Conservation (phyloP, 305 asterid species). For the Fraxinus nigra region DNA sequence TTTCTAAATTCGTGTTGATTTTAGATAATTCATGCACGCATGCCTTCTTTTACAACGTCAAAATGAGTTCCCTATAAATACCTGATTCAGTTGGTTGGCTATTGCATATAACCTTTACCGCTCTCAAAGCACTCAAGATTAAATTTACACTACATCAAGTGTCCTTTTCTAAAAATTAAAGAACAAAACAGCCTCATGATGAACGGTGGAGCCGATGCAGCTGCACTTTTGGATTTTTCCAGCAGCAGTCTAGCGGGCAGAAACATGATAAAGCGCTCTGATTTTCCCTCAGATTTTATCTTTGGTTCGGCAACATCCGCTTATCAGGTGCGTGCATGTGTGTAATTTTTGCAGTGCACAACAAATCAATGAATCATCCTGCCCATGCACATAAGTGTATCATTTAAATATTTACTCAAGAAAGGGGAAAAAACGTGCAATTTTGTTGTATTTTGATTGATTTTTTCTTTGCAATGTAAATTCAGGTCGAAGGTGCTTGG, state of each 20-base stretch:
- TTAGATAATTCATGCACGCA: too few relatives aligned
- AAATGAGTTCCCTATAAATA: too few relatives aligned
- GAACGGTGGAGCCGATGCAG: background rate
- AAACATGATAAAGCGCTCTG: background rate
- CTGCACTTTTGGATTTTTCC: too few relatives aligned
- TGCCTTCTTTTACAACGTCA: too few relatives aligned
- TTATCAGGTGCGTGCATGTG: background rate
- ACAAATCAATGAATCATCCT: too few relatives aligned
- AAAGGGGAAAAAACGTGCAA: too few relatives aligned
- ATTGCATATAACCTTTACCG: too few relatives aligned
- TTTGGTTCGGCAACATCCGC: background rate
- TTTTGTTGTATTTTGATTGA: background rate
- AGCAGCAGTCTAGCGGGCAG: too few relatives aligned
- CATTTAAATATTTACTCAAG: too few relatives aligned
- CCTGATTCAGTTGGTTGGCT: background rate
- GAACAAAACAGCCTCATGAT: background rate
- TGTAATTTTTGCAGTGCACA: background rate
- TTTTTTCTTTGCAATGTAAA: background rate
- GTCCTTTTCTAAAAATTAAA: background rate
- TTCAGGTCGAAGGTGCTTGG: constrained; percentile 20
- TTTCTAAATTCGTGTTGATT: too few relatives aligned
- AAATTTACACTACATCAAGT: background rate
- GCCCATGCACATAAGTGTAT: too few relatives aligned
- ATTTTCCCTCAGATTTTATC: background rate
- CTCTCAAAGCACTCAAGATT: background rate